Evolutionary conservation across 345 rosid genomes (phyloP), one percentile per base, ranked within the genome.

Genomic region (Arabidopsis arenosa): DNA sequence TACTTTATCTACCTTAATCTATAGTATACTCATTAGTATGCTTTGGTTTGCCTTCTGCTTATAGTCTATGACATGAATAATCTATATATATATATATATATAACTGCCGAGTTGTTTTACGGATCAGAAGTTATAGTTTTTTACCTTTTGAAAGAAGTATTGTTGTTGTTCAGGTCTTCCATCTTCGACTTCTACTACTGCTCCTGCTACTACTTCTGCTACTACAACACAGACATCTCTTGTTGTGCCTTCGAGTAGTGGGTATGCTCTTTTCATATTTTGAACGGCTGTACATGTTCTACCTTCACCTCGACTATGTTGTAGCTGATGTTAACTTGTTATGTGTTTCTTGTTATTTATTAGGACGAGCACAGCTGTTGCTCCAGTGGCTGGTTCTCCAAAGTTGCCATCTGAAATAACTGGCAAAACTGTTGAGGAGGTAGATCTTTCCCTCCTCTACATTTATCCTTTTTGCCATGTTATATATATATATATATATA

Each of bases 381-480:
- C 88, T 66, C 71, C 88, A 18, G 82, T 76, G 54, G 37, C 91
- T 76, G 63, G 84, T 63, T 43, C 87, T 54, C 97, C 95, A 54
- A 91, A 88, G 66, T 63, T 91, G 73, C 98, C 98, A 43, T 96
- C 93, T 79, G 98, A 88, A 82, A 91, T 93, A 23, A 84, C 86
- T 36, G 99, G 98, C 73, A 89, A 88, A 86, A 87, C 93, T 56
- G 96, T 93, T 63, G 99, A 96, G 81, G 99, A 93, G 98, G 99
- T 90, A 63, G 47, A 55, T 61, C 51, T 60, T 79, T 66, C 53
- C 23, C 45, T 74, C 35, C 18, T 70, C 17, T 74, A 23, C 33
- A 11, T 45, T 66, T 37, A 58, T 28, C 14, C 7, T 18, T 75
- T 39, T 39, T 9, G 55, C 11, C 44, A 12, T 68, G 49, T 49